Evolutionary conservation across 2,329 filamentous ascomycete genomes (phyloP).

Genomic region (Diplodia mutila): DNA sequence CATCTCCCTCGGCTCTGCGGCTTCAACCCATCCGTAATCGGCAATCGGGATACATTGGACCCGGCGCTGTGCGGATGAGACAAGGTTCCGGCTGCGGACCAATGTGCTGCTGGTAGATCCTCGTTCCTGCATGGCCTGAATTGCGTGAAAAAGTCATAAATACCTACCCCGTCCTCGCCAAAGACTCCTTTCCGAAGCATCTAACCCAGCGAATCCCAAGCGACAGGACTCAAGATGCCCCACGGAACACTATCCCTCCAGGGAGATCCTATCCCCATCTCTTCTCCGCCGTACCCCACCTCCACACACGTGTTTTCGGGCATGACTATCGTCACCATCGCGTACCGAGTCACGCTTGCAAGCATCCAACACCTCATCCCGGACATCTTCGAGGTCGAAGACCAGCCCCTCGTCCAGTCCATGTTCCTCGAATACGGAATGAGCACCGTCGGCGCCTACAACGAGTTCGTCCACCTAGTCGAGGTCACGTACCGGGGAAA

Average conservation of each 20-base stretch:
- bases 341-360: background rate
- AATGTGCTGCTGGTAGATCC: too few relatives aligned
- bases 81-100: too few relatives aligned
- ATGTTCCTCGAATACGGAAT: background rate
- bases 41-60: too few relatives aligned
- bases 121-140: too few relatives aligned
- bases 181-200: too few relatives aligned
- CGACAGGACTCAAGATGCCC: background rate
- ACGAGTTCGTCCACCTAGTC: slow-evolving; percentile 18
- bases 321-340: background rate
- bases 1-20: too few relatives aligned
- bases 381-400: background rate
- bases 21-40: too few relatives aligned
- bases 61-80: too few relatives aligned
- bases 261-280: background rate
- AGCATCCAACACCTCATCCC: background rate
- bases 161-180: too few relatives aligned
- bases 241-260: background rate
- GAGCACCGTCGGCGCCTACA: slow-evolving; percentile 21
- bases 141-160: too few relatives aligned
- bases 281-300: background rate
- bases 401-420: background rate
- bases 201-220: background rate
- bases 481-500: slow-evolving; percentile 2
- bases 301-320: background rate